Percentiles rank a stretch among this genome's conserved stretches.
Evolutionary conservation across 441 rosid species (phyloP).

Genomic region (Daphne laureola): DNA sequence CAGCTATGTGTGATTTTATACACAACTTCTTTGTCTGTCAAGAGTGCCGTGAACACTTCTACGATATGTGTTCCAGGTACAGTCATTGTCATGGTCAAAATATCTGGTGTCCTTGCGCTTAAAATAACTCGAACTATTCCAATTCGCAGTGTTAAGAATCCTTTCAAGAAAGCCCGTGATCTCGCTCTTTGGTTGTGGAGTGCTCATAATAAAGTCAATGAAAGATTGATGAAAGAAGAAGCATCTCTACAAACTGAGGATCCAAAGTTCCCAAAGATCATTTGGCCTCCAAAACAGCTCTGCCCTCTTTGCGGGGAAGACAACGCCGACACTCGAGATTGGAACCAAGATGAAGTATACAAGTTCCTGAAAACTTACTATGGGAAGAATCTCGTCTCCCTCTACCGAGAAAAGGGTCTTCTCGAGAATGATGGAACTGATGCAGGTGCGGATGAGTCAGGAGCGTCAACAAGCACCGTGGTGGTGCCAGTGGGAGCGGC

Average conservation of each 20-base stretch:
- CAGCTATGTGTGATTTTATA: conserved; percentile 69
- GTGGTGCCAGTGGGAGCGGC: conserved; percentile 96
- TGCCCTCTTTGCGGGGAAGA: conserved; percentile 53
- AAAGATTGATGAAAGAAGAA: conserved; percentile 74
- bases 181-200: conserved; percentile 90
- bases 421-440: conserved; percentile 26
- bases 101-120: not conserved
- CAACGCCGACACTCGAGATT: conserved; percentile 25
- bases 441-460: conserved; percentile 43
- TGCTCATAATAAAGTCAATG: conserved; percentile 78
- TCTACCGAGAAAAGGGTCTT: conserved; percentile 51
- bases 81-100: conserved; percentile 8
- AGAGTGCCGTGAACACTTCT: conserved; percentile 89
- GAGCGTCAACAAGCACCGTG: conserved; percentile 59
- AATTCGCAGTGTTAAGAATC: conserved; percentile 49
- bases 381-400: conserved; percentile 53
- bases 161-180: conserved; percentile 65
- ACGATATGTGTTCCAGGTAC: conserved; percentile 83
- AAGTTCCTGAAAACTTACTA: conserved; percentile 64
- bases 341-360: conserved; percentile 64
- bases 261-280: conserved; percentile 79
- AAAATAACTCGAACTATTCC: conserved; percentile 12
- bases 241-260: conserved; percentile 72
- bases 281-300: conserved; percentile 91
- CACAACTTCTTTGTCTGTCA: conserved; percentile 85